These are phyloP conservation scores for Xylariaceae sp. DNA, from an alignment of 2,329 filamentous ascomycete genomes.

Conservation along the genomic window DNA sequence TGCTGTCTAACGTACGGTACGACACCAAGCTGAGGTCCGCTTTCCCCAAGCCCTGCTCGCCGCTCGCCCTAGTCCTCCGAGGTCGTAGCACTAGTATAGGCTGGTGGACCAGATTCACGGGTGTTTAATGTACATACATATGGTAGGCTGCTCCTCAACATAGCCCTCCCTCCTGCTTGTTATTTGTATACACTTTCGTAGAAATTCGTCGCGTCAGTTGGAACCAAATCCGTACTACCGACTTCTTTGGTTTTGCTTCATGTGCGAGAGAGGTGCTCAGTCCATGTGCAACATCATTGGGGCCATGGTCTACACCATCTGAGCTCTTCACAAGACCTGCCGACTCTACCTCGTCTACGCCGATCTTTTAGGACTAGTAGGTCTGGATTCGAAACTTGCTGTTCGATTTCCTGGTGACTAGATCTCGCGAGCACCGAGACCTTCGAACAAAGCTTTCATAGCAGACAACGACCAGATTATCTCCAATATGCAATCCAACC, in stretches of 20 bases:
- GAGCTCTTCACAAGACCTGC: conserved; percentile 3
- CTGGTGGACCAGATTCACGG: conserved; percentile 18
- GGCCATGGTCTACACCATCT: conserved; percentile 26
- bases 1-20: conserved; percentile 23
- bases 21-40: conserved; percentile 29
- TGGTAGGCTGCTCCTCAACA: conserved; percentile 25
- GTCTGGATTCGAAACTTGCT: neutral
- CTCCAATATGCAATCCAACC: conserved; percentile 18
- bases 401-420: neutral
- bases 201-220: conserved; percentile 9
- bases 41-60: conserved; percentile 28
- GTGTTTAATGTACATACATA: conserved; percentile 19
- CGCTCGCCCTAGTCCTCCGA: conserved; percentile 28
- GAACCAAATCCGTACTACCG: conserved; percentile 10
- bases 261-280: conserved; percentile 35
- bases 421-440: neutral
- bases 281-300: conserved; percentile 31
- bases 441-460: conserved; percentile 1
- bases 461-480: conserved; percentile 6
- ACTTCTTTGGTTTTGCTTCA: conserved; percentile 27
- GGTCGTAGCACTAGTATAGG: conserved; percentile 20
- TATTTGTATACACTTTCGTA: conserved; percentile 19
- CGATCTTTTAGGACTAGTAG: conserved; percentile 9
- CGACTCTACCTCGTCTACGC: conserved; percentile 11
- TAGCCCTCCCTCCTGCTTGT: conserved; percentile 23